phyloP scores from a whole-genome alignment of 768 basidiomycete genomes.

The Lactarius deliciosus region DNA sequence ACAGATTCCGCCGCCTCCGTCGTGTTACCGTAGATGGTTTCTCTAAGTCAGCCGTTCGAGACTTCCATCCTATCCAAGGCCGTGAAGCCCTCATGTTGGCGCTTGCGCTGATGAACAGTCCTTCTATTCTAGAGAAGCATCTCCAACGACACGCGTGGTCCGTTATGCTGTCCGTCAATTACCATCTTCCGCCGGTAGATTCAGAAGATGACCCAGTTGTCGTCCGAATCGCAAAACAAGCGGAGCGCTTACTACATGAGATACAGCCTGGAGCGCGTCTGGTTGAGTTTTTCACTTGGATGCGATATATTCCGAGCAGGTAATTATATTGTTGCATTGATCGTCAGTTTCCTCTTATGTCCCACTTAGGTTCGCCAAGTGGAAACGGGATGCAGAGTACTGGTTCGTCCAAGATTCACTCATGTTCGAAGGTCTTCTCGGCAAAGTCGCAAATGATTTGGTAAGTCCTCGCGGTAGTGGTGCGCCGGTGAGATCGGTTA shows the following conservation, averaged over 20 bases:
- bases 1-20: constrained; percentile 32
- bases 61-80: constrained; percentile 35
- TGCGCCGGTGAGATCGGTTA: no score
- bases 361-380: no score
- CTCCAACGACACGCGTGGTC: constrained; percentile 27
- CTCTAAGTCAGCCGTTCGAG: constrained; percentile 32
- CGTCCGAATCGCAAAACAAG: background rate
- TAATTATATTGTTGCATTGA: no score
- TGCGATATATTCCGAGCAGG: no score
- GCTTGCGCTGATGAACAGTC: constrained; percentile 33
- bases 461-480: no score
- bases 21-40: constrained; percentile 30
- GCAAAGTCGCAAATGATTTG: no score
- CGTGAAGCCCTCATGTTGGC: constrained; percentile 32
- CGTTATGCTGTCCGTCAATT: constrained; percentile 31
- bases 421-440: no score
- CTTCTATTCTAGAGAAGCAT: constrained; percentile 31
- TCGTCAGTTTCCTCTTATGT: no score
- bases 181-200: constrained; percentile 9
- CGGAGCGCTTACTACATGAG: background rate
- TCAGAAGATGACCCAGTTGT: constrained; percentile 17
- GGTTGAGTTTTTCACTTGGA: no score
- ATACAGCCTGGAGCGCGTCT: no score
- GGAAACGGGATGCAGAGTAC: no score
- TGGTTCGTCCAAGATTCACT: no score